A percentile compares a stretch with the other conserved stretches of the same genome.
phyloP scores from a whole-genome alignment of 495 filamentous ascomycete genomes.

The Cetradonia linearis region DNA sequence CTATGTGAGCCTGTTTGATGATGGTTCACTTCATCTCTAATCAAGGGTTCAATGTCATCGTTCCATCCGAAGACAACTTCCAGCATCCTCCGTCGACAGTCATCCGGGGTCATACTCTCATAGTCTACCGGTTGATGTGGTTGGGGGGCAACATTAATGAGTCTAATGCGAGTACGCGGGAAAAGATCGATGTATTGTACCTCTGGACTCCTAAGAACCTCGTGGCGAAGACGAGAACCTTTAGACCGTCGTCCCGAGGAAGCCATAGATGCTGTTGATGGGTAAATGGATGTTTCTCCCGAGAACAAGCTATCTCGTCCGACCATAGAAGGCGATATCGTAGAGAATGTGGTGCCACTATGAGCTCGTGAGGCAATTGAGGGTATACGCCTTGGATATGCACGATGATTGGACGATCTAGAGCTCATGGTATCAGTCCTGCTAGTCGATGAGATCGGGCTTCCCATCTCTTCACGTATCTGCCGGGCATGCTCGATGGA shows the following conservation, averaged over 20 bases:
- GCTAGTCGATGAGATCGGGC: constrained; percentile 54
- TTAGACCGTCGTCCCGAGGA: constrained; percentile 56
- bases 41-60: constrained; percentile 68
- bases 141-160: constrained; percentile 73
- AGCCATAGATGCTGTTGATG: constrained; percentile 50
- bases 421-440: constrained; percentile 52
- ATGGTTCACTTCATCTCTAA: constrained; percentile 72
- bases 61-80: constrained; percentile 93
- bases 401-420: constrained; percentile 36
- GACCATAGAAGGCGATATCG: constrained; percentile 26
- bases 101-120: constrained; percentile 61
- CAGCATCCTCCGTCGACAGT: constrained; percentile 84
- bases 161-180: constrained; percentile 57
- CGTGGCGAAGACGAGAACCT: constrained; percentile 68
- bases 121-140: constrained; percentile 53
- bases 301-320: constrained; percentile 26
- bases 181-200: constrained; percentile 48
- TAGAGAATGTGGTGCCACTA: constrained; percentile 37
- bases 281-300: constrained; percentile 25
- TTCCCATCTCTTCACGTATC: constrained; percentile 48
- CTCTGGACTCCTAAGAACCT: constrained; percentile 62
- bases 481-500: constrained; percentile 37
- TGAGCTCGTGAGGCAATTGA: constrained; percentile 33
- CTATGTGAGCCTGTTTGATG: constrained; percentile 63
- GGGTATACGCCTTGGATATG: constrained; percentile 25